A percentile compares a stretch with the other conserved stretches of the same genome.
Evolutionary conservation across 768 basidiomycete species (phyloP).

Genomic region (Bullera alba): DNA sequence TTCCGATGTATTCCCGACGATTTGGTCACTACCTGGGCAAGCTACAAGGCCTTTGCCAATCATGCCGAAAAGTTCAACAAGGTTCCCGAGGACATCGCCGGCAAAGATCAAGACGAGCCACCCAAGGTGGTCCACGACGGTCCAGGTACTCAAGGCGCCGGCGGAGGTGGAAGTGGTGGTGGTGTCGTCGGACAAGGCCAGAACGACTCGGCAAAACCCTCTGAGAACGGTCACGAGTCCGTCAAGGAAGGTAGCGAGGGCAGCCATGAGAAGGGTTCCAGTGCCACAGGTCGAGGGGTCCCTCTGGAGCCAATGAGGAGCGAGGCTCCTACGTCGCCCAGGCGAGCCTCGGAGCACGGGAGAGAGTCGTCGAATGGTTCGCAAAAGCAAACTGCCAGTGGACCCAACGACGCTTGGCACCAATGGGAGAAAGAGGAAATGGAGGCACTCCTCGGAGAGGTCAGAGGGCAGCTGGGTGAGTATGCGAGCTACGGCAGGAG

Average conservation of each 20-base stretch:
- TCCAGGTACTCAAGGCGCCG: conserved; percentile 45
- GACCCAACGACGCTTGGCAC: conserved; percentile 64
- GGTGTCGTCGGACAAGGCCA: conserved; percentile 43
- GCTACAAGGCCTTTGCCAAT: conserved; percentile 74
- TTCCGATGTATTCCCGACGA: conserved; percentile 94
- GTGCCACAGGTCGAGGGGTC: conserved; percentile 2
- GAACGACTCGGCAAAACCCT: not conserved
- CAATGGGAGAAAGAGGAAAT: conserved; percentile 81
- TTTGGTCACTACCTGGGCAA: conserved; percentile 86
- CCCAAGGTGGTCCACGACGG: conserved; percentile 41
- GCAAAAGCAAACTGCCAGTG: conserved; percentile 9
- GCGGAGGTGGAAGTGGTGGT: conserved; percentile 47
- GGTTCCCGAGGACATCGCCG: conserved; percentile 41
- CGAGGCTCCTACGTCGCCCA: not conserved
- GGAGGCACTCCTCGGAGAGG: conserved; percentile 68
- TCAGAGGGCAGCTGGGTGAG: conserved; percentile 81
- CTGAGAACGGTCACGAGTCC: not conserved
- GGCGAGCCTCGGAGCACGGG: conserved; percentile 8
- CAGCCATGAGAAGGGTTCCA: conserved; percentile 12
- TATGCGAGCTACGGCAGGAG: conserved; percentile 3
- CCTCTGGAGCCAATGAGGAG: not conserved
- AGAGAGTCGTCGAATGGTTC: conserved; percentile 31
- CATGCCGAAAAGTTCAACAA: conserved; percentile 47
- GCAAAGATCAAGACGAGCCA: conserved; percentile 33
- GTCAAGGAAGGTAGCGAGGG: not conserved